These are phyloP conservation scores for Datisca glomerata DNA, from an alignment of 306 rosid species.

Conservation along the genomic window DNA sequence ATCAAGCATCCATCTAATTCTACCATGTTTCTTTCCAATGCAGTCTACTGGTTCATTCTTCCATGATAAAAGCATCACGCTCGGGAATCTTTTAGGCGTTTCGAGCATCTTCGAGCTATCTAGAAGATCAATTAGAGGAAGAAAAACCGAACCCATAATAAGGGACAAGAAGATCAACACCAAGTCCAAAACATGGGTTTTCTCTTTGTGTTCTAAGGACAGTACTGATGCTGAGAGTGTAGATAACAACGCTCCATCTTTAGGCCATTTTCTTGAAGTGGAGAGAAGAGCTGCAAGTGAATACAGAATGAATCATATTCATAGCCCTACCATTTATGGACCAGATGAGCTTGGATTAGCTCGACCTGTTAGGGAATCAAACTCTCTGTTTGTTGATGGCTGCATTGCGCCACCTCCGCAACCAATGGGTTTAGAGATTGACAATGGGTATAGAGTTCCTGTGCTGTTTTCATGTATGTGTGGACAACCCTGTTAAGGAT, in stretches of 20 bases:
- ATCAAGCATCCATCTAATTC: slow-evolving; percentile 5
- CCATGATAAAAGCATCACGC: slow-evolving; percentile 58
- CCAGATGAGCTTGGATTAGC: slow-evolving; percentile 27
- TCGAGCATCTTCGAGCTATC: slow-evolving; percentile 49
- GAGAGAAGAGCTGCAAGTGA: slow-evolving; percentile 40
- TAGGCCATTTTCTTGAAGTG: slow-evolving; percentile 40
- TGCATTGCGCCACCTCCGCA: slow-evolving; percentile 36
- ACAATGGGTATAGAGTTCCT: slow-evolving; percentile 16
- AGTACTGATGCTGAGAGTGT: slow-evolving; percentile 21
- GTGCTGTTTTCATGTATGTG: slow-evolving; percentile 29
- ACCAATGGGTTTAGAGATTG: slow-evolving; percentile 18
- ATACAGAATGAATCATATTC: slow-evolving; percentile 16
- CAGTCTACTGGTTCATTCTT: slow-evolving; percentile 77
- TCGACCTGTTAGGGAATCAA: slow-evolving; percentile 17
- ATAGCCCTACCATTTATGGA: slow-evolving; percentile 20
- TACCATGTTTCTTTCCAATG: slow-evolving; percentile 4
- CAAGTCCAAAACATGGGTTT: slow-evolving; percentile 28
- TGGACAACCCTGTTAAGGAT: slow-evolving; percentile 10
- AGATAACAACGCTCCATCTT: slow-evolving; percentile 19
- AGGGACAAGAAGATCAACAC: slow-evolving; percentile 21
- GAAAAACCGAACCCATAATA: slow-evolving; percentile 19
- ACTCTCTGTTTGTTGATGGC: slow-evolving; percentile 41
- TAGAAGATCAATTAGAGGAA: slow-evolving; percentile 46
- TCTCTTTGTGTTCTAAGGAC: slow-evolving; percentile 26
- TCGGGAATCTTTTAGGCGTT: slow-evolving; percentile 66